Conservation (phyloP, 192 early-diverging fungal genomes). For the Borealophlyctis nickersoniae region DNA sequence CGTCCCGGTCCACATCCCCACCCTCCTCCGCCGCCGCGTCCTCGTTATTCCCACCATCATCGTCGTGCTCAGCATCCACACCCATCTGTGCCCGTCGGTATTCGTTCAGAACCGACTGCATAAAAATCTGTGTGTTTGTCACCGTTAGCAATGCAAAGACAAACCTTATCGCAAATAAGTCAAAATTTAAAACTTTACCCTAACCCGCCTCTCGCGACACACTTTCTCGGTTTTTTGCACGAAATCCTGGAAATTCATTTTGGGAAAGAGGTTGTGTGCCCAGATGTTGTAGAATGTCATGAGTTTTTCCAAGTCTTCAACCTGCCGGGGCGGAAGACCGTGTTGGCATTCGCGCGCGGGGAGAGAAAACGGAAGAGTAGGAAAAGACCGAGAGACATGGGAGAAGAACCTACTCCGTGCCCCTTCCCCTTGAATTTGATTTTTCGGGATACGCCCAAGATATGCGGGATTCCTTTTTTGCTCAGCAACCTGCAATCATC, state of each 20-base stretch:
- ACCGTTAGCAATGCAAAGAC: neutral
- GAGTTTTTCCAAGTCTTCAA: conserved; percentile 31
- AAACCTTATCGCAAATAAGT: neutral
- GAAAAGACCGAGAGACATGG: neutral
- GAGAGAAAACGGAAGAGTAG: neutral
- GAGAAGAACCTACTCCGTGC: conserved; percentile 20
- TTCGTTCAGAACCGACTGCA: conserved; percentile 11
- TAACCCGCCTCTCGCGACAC: conserved; percentile 28
- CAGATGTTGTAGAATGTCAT: conserved; percentile 41
- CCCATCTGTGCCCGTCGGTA: neutral
- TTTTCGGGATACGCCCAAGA: conserved; percentile 13
- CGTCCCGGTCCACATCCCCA: neutral
- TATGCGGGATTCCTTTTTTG: conserved; percentile 24
- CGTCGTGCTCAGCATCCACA: neutral
- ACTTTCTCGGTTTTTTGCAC: conserved; percentile 33
- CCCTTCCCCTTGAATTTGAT: conserved; percentile 34
- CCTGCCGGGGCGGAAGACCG: conserved; percentile 6
- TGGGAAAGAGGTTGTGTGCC: conserved; percentile 38
- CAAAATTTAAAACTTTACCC: conserved; percentile 11
- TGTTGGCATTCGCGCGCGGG: neutral
- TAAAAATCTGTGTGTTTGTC: too few species aligned
- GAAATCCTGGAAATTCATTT: conserved; percentile 32
- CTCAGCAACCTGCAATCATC: conserved; percentile 26
- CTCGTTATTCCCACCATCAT: neutral
- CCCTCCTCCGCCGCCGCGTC: too few species aligned